Evolutionary conservation across 2,329 filamentous ascomycete genomes (phyloP).

Genomic region (Madurella fahalii): DNA sequence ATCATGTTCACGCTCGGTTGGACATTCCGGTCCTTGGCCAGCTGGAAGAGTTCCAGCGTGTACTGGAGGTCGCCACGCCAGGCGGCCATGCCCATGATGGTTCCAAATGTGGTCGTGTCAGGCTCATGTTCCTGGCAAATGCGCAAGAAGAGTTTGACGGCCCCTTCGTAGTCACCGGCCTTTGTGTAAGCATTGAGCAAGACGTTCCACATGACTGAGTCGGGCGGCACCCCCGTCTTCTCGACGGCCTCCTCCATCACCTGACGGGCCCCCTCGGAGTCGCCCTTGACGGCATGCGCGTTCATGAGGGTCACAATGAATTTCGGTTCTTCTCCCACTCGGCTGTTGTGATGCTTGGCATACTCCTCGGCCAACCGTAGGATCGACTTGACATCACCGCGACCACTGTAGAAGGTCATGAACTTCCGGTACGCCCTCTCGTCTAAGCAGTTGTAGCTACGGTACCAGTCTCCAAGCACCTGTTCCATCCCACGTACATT

Average conservation of each 20-base stretch:
- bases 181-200: constrained; percentile 68
- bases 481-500: constrained; percentile 41
- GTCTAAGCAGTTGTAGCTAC: constrained; percentile 37
- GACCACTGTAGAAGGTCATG: constrained; percentile 45
- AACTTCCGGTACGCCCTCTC: constrained; percentile 46
- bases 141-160: constrained; percentile 59
- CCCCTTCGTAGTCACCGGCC: constrained; percentile 62
- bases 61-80: constrained; percentile 68
- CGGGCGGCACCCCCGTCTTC: constrained; percentile 51
- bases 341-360: constrained; percentile 29
- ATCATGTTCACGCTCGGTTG: constrained; percentile 54
- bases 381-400: constrained; percentile 45
- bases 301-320: constrained; percentile 60
- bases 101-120: constrained; percentile 63
- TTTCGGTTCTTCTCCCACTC: constrained; percentile 27
- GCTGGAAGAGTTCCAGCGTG: constrained; percentile 60
- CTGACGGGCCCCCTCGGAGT: constrained; percentile 54
- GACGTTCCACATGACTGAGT: constrained; percentile 67
- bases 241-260: constrained; percentile 59
- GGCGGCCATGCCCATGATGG: constrained; percentile 69
- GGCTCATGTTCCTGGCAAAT: constrained; percentile 51
- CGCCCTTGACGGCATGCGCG: constrained; percentile 65
- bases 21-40: constrained; percentile 53
- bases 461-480: constrained; percentile 48
- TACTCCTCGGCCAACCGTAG: constrained; percentile 45